Conservation (phyloP, 192 early-diverging fungal species). For the Gaertneriomyces sp. region DNA sequence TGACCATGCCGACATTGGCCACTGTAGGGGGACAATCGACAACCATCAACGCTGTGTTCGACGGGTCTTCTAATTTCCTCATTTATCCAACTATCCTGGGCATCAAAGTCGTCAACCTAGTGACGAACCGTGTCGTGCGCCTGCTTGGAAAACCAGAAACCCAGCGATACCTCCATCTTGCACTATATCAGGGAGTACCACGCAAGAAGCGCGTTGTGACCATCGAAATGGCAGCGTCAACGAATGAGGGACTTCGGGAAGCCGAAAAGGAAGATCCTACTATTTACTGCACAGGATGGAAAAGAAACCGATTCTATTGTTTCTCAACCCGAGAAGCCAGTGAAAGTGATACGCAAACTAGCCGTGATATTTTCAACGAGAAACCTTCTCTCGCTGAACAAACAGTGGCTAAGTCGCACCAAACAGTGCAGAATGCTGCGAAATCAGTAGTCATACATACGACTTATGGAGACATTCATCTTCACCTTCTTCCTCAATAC, state of each 20-base stretch:
- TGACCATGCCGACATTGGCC: conserved; percentile 19
- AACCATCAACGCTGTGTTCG: conserved; percentile 67
- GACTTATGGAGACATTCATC: conserved; percentile 84
- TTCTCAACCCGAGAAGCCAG: conserved; percentile 86
- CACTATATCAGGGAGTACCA: conserved; percentile 87
- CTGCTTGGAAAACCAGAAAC: conserved; percentile 91
- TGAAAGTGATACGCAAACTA: conserved; percentile 42
- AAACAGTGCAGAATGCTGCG: conserved; percentile 17
- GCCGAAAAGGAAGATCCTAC: conserved; percentile 74
- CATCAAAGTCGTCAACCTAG: conserved; percentile 89
- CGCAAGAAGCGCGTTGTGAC: conserved; percentile 70
- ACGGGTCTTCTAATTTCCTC: conserved; percentile 82
- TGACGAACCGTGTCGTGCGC: conserved; percentile 76
- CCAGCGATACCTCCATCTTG: conserved; percentile 83
- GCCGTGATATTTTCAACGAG: conserved; percentile 95
- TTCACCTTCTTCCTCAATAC: conserved; percentile 84
- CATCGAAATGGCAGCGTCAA: conserved; percentile 79
- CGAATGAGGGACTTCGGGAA: conserved; percentile 71
- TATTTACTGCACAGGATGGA: conserved; percentile 84
- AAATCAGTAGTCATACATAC: conserved; percentile 78
- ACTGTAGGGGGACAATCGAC: conserved; percentile 44
- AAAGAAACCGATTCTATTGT: conserved; percentile 91
- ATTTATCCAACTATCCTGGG: conserved; percentile 92
- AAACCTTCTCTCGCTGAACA: conserved; percentile 95
- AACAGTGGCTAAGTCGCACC: conserved; percentile 59